phyloP scores from a whole-genome alignment of 2,329 filamentous ascomycete genomes.

The Fusarium pilosicola region DNA sequence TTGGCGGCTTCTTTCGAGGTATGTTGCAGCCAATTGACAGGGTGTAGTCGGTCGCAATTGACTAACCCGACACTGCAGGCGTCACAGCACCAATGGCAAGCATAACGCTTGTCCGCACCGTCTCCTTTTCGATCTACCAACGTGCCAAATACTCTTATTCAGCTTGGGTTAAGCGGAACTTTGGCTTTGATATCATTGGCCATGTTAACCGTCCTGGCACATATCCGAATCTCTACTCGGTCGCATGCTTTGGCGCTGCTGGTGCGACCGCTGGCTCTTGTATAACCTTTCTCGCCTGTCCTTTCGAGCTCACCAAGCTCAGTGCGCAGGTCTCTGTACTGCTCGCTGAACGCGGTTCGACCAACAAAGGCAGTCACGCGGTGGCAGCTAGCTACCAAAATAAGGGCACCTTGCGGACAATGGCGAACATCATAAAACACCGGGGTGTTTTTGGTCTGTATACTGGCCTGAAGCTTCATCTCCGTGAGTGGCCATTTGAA shows the following conservation, averaged over 20 bases:
- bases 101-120: slow-evolving; percentile 79
- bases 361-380: slow-evolving; percentile 60
- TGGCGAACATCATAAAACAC: slow-evolving; percentile 80
- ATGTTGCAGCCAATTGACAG: slow-evolving; percentile 40
- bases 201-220: slow-evolving; percentile 77
- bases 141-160: slow-evolving; percentile 79
- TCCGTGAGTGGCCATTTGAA: slow-evolving; percentile 65
- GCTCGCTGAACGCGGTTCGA: slow-evolving; percentile 63
- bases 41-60: not conserved
- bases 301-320: slow-evolving; percentile 90
- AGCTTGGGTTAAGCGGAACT: slow-evolving; percentile 73
- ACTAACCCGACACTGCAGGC: slow-evolving; percentile 56
- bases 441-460: slow-evolving; percentile 79
- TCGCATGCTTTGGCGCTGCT: slow-evolving; percentile 80
- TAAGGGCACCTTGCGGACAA: slow-evolving; percentile 79
- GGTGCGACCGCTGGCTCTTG: slow-evolving; percentile 82
- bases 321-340: slow-evolving; percentile 87
- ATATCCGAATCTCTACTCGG: slow-evolving; percentile 77
- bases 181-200: slow-evolving; percentile 75
- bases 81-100: slow-evolving; percentile 83
- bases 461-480: slow-evolving; percentile 81
- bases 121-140: slow-evolving; percentile 84
- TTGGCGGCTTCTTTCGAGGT: slow-evolving; percentile 85
- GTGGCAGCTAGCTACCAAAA: slow-evolving; percentile 78
- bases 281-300: slow-evolving; percentile 84